Percentiles rank a stretch among this genome's conserved stretches.
Conservation (phyloP, 1,284 basidiomycete species). For the Marasmius sp. region DNA sequence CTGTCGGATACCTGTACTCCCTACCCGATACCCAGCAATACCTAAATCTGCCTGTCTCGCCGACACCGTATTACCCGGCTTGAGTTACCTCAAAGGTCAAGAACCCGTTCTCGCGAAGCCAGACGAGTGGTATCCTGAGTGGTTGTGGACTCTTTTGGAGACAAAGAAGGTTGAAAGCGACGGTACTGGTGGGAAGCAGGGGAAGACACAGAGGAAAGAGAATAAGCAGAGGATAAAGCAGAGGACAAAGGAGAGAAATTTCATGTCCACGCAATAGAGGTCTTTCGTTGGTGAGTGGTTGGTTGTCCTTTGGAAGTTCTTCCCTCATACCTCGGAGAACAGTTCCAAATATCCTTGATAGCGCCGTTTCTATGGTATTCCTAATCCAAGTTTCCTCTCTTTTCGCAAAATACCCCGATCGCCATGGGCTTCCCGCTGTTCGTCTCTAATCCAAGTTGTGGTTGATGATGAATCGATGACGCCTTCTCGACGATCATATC, state of each 20-base stretch:
- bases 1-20: background rate
- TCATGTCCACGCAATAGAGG: slow-evolving; percentile 70
- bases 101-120: slow-evolving; percentile 75
- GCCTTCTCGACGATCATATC: too few relatives aligned
- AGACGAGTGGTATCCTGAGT: slow-evolving; percentile 86
- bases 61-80: slow-evolving; percentile 73
- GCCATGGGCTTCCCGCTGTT: too few relatives aligned
- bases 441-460: too few relatives aligned
- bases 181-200: slow-evolving; percentile 68
- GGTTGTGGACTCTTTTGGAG: slow-evolving; percentile 83
- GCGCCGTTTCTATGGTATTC: too few relatives aligned
- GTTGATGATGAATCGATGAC: too few relatives aligned
- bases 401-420: too few relatives aligned
- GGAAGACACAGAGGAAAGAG: slow-evolving; percentile 57
- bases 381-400: too few relatives aligned
- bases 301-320: background rate
- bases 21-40: background rate
- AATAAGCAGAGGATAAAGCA: slow-evolving; percentile 67
- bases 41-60: slow-evolving; percentile 58
- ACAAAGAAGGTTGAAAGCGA: slow-evolving; percentile 61
- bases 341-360: too few relatives aligned
- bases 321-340: background rate
- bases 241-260: slow-evolving; percentile 65
- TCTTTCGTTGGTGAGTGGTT: background rate
- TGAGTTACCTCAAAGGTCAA: slow-evolving; percentile 85